Base-by-base conservation (phyloP, 148 eudicot species). In the Vaccinium vitisidaea region DNA sequence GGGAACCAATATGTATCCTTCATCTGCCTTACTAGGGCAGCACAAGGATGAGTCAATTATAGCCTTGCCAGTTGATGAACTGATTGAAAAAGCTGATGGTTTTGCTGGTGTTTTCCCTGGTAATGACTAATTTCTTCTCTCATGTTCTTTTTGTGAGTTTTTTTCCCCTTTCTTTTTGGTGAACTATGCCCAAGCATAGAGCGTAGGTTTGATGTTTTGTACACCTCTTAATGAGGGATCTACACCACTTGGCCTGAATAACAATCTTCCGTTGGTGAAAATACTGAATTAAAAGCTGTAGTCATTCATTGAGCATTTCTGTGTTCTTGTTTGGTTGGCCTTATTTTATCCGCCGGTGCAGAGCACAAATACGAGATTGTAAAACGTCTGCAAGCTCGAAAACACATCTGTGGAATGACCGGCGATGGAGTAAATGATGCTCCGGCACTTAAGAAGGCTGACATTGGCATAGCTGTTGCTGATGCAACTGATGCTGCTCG, bases 401-500 rank as follows among this genome's bases (percentile, higher is more conserved):
- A 94, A 78, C 98, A 94, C 48, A 92, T 94, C 19, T 91, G 93
- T 91, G 98, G 98, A 58, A 94, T 94, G 98, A 94, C 98, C 0
- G 98, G 98, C 69, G 98, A 94, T 84, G 98, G 98, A 75, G 98
- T 94, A 39, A 94, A 94, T 65, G 98, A 94, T 86, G 98, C 98
- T 23, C 98, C 98, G 49, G 98, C 98, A 79, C 88, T 94, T 79
- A 94, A 94, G 79, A 94, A 86, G 86, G 98, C 98, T 2, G 95
- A 93, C 74, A 93, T 93, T 10, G 95, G 95, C 36, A 93, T 93
- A 55, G 95, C 95, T 3, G 95, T 93, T 82, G 92, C 92, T 75
- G 95, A 93, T 88, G 93, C 94, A 48, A 93, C 95, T 23, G 94
- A 93, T 89, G 95, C 95, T 39, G 95, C 95, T 23, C 85, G 95